Evolutionary conservation across 768 basidiomycete genomes (phyloP), one percentile per base, ranked within the genome.

Genomic region (Leucogyrophana mollusca): DNA sequence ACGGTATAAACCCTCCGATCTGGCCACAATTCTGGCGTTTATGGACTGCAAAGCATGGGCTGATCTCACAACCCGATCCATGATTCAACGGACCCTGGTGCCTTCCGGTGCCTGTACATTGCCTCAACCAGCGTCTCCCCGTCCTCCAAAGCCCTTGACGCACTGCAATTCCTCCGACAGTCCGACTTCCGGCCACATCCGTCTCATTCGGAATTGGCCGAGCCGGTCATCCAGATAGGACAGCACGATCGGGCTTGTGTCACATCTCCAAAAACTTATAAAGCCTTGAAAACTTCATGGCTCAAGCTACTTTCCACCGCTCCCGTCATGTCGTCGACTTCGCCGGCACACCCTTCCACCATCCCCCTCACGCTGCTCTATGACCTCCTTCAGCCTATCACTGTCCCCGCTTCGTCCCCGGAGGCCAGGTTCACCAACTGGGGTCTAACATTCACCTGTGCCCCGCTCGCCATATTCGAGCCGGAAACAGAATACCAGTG

Each of bases 381-480:
- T 58, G 60, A 62, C 21, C 73, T 76, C 4, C 74, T 91, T 25
- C 62, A 68, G 18, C 79, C 80, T 39, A 72, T 86, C 53, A 79
- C 80, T 27, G 58, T 82, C 49, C 68, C 80, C 44, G 46, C 65
- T 35, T 36, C 60, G 34, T 64, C 66, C 8, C 58, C 70, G 33
- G 58, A 66, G 8, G 63, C 78, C 5, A 62, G 58, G 22, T 94
- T 94, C 73, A 69, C 73, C 4, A 97, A 95, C 70, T 97, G 95
- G 95, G 93, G 85, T 4, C 74, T 69, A 43, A 92, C 89, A 4
- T 96, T 85, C 66, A 59, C 69, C 16, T 91, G 88, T 57, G 58
- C 60, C 1, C 90, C 93, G 14, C 68, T 76, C 36, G 76, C 79
- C 17, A 72, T 92, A 30, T 95, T 94, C 60, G 80, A 81, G 54